Evolutionary conservation across 2,329 filamentous ascomycete species (phyloP), one percentile per base, ranked within the genome.

Genomic region (Penicillium hordei): DNA sequence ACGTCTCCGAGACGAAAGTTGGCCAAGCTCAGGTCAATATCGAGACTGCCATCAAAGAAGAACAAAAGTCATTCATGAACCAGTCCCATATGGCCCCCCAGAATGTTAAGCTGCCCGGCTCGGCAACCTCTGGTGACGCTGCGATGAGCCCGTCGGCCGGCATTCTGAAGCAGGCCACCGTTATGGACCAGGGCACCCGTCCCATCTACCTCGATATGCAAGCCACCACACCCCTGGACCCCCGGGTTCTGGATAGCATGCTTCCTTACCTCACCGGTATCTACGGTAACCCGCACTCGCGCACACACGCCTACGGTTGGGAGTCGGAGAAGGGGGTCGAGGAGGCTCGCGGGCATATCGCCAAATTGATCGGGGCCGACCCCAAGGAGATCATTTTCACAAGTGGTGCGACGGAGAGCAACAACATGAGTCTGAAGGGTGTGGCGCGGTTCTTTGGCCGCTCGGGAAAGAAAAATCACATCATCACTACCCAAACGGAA

Each of bases 401-500:
- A 7, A 97, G 93, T 69, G 94, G 94, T 55, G 94, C 94, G 17
- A 99, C 94, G 0, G 94, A 99, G 80, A 97, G 92, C 73, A 99
- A 99, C 79, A 99, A 99, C 71, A 99, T 99, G 94, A 96, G 92
- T 76, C 91, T 99, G 80, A 99, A 99, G 80, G 94, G 94, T 63
- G 93, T 99, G 9, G 93, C 94, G 21, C 85, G 93, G 62, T 99
- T 99, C 79, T 97, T 97, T 74, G 92, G 91, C 65, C 86, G 91
- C 57, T 87, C 86, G 2, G 93, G 92, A 68, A 97, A 97, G 86
- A 97, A 97, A 86, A 96, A 90, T 79, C 94, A 99, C 77, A 93
- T 99, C 71, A 92, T 99, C 75, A 99, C 94, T 25, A 91, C 87
- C 39, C 94, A 97, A 79, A 99, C 94, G 0, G 94, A 99, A 78